These are phyloP conservation scores for Aspergillus bertholletiae DNA, from an alignment of 495 filamentous ascomycete species.

Conservation along the genomic window DNA sequence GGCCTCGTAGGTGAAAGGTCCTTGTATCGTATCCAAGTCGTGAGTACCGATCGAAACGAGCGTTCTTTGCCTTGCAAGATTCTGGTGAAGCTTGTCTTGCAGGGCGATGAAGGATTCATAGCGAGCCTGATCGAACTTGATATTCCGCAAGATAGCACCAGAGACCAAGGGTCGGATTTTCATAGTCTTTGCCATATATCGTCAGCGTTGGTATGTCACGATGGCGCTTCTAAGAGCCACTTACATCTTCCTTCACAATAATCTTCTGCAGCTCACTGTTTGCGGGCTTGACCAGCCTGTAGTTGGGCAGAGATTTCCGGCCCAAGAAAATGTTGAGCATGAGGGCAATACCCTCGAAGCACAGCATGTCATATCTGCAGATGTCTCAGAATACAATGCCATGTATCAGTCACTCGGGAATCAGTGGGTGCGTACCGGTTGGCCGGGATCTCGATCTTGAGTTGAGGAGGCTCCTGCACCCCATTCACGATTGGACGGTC, in stretches of 20 bases:
- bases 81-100: constrained; percentile 97
- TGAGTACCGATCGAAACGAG: constrained; percentile 96
- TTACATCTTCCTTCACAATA: constrained; percentile 67
- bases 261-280: constrained; percentile 74
- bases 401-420: background rate
- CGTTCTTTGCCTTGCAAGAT: constrained; percentile 88
- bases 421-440: constrained; percentile 58
- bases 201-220: constrained; percentile 2
- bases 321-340: constrained; percentile 94
- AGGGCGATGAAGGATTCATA: constrained; percentile 98
- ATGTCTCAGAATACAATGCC: constrained; percentile 20
- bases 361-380: constrained; percentile 91
- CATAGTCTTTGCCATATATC: constrained; percentile 50
- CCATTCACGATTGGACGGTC: constrained; percentile 71
- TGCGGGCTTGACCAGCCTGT: constrained; percentile 64
- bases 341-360: constrained; percentile 93
- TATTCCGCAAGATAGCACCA: constrained; percentile 78
- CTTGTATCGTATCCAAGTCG: constrained; percentile 88
- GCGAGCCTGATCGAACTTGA: constrained; percentile 84
- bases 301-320: constrained; percentile 70
- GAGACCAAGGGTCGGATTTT: constrained; percentile 82
- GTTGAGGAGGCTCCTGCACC: constrained; percentile 81
- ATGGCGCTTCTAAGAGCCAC: constrained; percentile 9
- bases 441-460: constrained; percentile 98
- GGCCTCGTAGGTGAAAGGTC: constrained; percentile 95